Base-by-base conservation (phyloP, 2,329 filamentous ascomycete genomes). In the Cyphellophora europaea region DNA sequence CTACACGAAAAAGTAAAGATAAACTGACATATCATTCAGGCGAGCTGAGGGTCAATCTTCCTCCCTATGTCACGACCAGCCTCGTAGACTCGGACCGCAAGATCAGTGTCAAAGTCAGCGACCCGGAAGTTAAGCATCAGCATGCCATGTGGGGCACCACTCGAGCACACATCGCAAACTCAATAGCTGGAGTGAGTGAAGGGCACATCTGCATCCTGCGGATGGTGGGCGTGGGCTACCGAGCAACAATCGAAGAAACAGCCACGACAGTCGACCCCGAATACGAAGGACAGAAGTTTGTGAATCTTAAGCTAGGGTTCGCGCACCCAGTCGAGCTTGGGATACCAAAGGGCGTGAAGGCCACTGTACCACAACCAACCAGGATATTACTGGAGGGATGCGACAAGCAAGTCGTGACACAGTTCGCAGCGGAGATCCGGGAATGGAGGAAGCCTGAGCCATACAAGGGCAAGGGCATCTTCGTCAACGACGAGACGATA, bases 391-490 rank as follows among this genome's bases (percentile, higher is more conserved):
- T 98, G 25, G 87, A 98, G 65, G 87, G 91, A 6, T 72, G 80
- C 34, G 77, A 96, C 57, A 87, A 86, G 56, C 80, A 93, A 61
- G 72, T 79, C 32, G 77, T 98, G 44, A 91, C 87, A 72, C 79
- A 82, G 39, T 95, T 96, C 60, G 91, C 91, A 12, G 91, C 91
- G 1, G 69, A 79, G 50, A 93, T 98, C 49, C 72, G 86, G 50
- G 74, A 69, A 61, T 96, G 89, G 89, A 79, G 91, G 56, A 74
- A 74, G 46, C 91, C 91, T 18, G 91, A 98, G 66, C 91, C 91
- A 47, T 98, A 98, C 65, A 98, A 98, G 76, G 91, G 91, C 49
- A 96, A 98, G 77, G 91, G 91, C 51, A 93, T 98, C 51, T 98
- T 96, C 58, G 80, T 98, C 52, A 93, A 96, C 55, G 86, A 88